Evolutionary conservation across 176 grass and related monocot genomes (phyloP).

Genomic region (Melocanna baccifera): DNA sequence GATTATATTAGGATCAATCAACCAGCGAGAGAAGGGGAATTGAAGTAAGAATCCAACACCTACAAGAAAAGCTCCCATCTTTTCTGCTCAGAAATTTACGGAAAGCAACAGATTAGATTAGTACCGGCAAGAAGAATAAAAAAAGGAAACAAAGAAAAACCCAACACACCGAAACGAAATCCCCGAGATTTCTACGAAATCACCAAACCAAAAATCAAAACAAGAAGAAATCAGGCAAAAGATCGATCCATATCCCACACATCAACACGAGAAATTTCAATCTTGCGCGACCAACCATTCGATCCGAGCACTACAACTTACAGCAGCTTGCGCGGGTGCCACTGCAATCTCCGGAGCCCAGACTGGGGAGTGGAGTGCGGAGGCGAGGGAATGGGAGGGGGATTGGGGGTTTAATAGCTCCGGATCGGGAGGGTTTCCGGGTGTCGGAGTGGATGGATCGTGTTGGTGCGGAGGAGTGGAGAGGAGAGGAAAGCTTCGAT

Average conservation of each 20-base stretch:
- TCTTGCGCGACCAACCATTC: background rate
- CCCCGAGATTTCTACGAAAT: background rate
- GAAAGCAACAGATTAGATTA: background rate
- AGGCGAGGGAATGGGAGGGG: background rate
- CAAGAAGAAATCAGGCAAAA: background rate
- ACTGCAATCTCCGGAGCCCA: background rate
- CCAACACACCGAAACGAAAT: background rate
- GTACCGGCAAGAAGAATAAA: background rate
- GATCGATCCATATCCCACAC: background rate
- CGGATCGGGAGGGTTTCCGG: background rate
- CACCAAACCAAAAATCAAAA: background rate
- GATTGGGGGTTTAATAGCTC: background rate
- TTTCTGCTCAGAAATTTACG: background rate
- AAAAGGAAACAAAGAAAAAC: background rate
- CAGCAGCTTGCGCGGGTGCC: background rate
- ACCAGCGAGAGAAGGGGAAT: background rate
- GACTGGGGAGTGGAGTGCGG: background rate
- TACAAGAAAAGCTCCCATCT: background rate
- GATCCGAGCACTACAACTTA: background rate
- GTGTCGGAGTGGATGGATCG: conserved; percentile 7
- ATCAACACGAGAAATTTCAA: background rate
- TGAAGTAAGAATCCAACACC: background rate
- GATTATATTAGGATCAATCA: background rate
- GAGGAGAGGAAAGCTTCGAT: background rate
- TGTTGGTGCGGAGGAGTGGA: background rate